Conservation (phyloP, 306 rosid genomes). For the Purshia tridentata region DNA sequence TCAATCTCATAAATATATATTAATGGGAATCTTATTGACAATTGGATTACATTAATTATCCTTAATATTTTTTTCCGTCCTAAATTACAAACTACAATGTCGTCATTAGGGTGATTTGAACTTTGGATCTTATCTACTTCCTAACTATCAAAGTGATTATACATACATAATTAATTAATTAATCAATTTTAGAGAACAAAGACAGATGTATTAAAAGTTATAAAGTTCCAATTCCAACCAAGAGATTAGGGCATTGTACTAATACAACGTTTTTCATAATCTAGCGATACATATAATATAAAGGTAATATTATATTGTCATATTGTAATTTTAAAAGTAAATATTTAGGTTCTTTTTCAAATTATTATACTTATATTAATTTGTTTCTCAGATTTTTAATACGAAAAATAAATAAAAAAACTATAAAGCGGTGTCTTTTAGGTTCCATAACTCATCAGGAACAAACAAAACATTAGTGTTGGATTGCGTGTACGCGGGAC, state of each 20-base stretch:
- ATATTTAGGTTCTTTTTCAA: no score
- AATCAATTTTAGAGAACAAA: neutral
- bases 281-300: no score
- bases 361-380: no score
- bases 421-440: neutral
- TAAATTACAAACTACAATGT: neutral
- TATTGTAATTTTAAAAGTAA: no score
- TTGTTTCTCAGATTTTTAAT: no score
- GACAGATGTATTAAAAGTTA: no score
- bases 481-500: slow-evolving; percentile 17
- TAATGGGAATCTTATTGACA: slow-evolving; percentile 1
- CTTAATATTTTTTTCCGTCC: neutral
- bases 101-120: neutral
- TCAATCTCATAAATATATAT: neutral
- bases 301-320: no score
- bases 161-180: neutral
- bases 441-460: neutral
- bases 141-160: neutral
- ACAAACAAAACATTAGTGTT: slow-evolving; percentile 11
- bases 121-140: neutral
- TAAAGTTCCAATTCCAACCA: no score
- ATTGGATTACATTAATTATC: neutral
- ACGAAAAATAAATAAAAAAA: no score
- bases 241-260: no score
- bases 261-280: no score